phyloP scores from a whole-genome alignment of 345 rosid species.

The Nasturtium officinale region DNA sequence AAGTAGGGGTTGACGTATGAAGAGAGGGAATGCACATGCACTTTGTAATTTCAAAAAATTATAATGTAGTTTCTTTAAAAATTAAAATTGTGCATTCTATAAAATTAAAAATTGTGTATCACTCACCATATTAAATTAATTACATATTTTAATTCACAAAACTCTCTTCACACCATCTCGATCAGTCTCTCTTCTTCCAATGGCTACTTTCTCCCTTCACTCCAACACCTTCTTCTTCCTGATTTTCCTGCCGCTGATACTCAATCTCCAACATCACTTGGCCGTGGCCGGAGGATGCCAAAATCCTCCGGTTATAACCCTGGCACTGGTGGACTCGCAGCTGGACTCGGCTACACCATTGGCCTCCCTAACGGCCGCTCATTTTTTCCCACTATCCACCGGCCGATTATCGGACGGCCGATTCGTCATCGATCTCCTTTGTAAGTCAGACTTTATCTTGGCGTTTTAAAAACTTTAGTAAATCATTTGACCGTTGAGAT shows the following conservation, averaged over 20 bases:
- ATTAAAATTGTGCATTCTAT: too few relatives aligned
- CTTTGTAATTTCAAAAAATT: too few relatives aligned
- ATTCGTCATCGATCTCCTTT: conserved; percentile 76
- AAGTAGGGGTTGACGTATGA: too few relatives aligned
- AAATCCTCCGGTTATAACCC: conserved; percentile 70
- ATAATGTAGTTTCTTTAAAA: too few relatives aligned
- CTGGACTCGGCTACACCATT: conserved; percentile 78
- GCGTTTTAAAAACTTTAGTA: not conserved
- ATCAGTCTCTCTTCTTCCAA: conserved; percentile 19
- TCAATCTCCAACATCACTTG: conserved; percentile 18
- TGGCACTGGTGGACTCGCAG: conserved; percentile 86
- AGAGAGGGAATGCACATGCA: too few relatives aligned
- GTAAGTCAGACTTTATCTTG: conserved; percentile 48
- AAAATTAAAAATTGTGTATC: too few relatives aligned
- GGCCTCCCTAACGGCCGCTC: conserved; percentile 68
- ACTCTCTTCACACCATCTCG: conserved; percentile 2
- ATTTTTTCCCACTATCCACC: conserved; percentile 66
- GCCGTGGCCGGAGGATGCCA: conserved; percentile 46
- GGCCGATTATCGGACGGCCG: conserved; percentile 90
- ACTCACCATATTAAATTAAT: too few relatives aligned
- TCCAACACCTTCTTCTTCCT: conserved; percentile 3
- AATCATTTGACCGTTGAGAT: conserved; percentile 21
- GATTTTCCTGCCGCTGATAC: not conserved
- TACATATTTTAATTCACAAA: too few relatives aligned
- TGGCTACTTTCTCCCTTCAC: conserved; percentile 30